Evolutionary conservation across 176 grass and related monocot species (phyloP).

Genomic region (Zizania latifolia): DNA sequence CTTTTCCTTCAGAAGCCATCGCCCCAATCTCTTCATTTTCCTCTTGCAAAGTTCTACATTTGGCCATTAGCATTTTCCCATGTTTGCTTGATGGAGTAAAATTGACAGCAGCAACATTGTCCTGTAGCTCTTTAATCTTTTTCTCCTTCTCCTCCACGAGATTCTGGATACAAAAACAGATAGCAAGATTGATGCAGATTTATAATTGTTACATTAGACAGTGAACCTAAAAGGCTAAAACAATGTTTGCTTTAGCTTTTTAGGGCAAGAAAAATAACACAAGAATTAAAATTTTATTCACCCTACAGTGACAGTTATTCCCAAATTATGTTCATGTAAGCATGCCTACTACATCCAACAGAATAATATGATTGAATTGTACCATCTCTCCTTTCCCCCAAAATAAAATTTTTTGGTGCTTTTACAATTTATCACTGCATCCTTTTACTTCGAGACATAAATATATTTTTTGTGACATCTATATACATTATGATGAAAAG

Average conservation of each 20-base stretch:
- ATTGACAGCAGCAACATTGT: slow-evolving; percentile 96
- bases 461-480: background rate
- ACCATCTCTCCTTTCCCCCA: background rate
- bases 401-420: background rate
- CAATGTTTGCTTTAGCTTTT: background rate
- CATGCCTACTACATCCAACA: background rate
- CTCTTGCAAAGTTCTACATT: slow-evolving; percentile 89
- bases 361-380: background rate
- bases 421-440: background rate
- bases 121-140: slow-evolving; percentile 97
- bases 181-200: background rate
- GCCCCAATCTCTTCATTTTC: slow-evolving; percentile 99
- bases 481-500: background rate
- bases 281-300: background rate
- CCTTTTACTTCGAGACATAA: background rate
- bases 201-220: background rate
- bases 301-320: background rate
- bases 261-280: background rate
- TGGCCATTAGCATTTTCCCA: slow-evolving; percentile 93
- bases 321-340: background rate
- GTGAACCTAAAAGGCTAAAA: background rate
- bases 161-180: slow-evolving; percentile 40
- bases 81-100: slow-evolving; percentile 93
- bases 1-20: slow-evolving; percentile 99
- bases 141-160: slow-evolving; percentile 97